Conservation (phyloP, 1,284 basidiomycete genomes). For the Cerrena zonata region DNA sequence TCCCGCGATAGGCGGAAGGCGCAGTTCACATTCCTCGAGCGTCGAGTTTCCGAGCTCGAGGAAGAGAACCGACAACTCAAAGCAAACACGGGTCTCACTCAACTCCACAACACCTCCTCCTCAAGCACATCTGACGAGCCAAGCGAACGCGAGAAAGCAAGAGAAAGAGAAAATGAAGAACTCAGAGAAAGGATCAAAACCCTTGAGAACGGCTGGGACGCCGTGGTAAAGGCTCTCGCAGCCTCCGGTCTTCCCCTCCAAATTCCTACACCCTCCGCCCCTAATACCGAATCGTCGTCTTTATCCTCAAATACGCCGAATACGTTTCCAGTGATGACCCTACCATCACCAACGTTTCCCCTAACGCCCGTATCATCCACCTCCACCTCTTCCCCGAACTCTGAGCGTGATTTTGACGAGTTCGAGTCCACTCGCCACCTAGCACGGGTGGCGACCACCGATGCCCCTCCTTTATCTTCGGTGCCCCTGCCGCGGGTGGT, state of each 20-base stretch:
- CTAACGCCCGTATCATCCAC: constrained; percentile 48
- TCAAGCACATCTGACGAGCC: constrained; percentile 25
- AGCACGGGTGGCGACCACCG: constrained; percentile 86
- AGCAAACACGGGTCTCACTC: constrained; percentile 30
- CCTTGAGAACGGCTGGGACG: constrained; percentile 74
- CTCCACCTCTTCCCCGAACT: constrained; percentile 32
- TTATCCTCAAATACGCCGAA: constrained; percentile 26
- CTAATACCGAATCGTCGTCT: constrained; percentile 21
- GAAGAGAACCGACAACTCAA: constrained; percentile 42
- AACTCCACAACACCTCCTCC: constrained; percentile 22
- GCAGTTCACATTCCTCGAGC: constrained; percentile 52
- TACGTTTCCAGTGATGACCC: constrained; percentile 29
- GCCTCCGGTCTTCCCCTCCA: constrained; percentile 53
- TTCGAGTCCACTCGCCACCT: constrained; percentile 80
- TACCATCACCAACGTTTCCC: constrained; percentile 33
- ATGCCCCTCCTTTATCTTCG: constrained; percentile 45
- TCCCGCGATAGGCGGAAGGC: constrained; percentile 76
- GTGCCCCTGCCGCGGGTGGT: constrained; percentile 87
- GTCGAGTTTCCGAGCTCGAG: constrained; percentile 39
- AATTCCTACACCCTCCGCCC: constrained; percentile 26
- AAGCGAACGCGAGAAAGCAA: constrained; percentile 40
- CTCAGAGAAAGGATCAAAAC: constrained; percentile 68
- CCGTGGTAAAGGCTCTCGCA: constrained; percentile 66
- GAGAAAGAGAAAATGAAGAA: constrained; percentile 67
- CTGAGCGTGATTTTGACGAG: constrained; percentile 28